These are phyloP conservation scores for Cucurbita moschata DNA, from an alignment of 306 rosid species.

Conservation along the genomic window DNA sequence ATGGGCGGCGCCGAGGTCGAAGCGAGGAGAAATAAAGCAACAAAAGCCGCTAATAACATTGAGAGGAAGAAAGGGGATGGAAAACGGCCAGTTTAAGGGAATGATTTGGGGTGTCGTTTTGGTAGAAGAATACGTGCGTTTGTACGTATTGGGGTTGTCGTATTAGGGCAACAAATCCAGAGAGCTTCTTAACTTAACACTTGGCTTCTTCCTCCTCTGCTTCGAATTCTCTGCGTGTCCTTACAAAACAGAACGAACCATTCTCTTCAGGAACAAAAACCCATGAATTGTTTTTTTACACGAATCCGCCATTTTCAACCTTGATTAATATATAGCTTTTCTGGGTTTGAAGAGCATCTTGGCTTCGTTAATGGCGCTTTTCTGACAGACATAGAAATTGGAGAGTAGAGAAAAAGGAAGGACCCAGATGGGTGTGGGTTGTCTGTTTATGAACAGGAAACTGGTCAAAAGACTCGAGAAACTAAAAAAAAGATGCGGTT, in stretches of 20 bases:
- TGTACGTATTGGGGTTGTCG: constrained; percentile 58
- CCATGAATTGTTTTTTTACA: neutral
- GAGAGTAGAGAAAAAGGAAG: neutral
- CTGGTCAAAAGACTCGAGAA: constrained; percentile 5
- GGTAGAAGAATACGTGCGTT: constrained; percentile 17
- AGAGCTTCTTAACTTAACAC: neutral
- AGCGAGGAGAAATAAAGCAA: neutral
- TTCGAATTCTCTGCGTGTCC: neutral
- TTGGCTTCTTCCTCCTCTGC: neutral
- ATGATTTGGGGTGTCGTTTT: constrained; percentile 31
- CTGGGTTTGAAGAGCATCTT: neutral
- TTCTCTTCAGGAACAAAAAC: neutral
- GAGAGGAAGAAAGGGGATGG: neutral
- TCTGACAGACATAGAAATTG: neutral
- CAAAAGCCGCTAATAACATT: neutral
- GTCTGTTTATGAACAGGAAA: neutral
- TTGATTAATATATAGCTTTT: neutral
- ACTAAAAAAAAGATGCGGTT: neutral
- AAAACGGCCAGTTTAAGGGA: constrained; percentile 24
- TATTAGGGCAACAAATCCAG: constrained; percentile 11
- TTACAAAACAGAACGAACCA: constrained; percentile 3
- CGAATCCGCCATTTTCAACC: neutral
- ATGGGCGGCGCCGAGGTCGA: neutral
- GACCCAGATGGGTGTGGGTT: neutral
- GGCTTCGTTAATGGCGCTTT: neutral